Evolutionary conservation across 805 yeast species (phyloP).

Genomic region (Hagleromyces aurorensis): DNA sequence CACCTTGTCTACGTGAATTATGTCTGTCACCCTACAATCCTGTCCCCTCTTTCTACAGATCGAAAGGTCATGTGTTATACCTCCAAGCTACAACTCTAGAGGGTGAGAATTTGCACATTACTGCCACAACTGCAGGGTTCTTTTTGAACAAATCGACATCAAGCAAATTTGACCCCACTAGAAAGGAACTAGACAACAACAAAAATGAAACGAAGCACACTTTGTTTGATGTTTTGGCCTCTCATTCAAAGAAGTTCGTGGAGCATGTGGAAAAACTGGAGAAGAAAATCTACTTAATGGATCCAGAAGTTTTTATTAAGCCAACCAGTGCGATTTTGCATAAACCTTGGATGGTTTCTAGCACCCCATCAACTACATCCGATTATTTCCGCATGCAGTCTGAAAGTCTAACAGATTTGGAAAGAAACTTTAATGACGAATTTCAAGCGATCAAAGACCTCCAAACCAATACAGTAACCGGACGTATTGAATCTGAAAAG

Average conservation of each 20-base stretch:
- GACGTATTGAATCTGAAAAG: conserved; percentile 68
- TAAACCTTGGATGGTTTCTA: conserved; percentile 63
- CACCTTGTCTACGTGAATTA: conserved; percentile 47
- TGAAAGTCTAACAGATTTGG: conserved; percentile 23
- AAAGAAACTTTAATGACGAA: conserved; percentile 88
- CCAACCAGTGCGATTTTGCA: conserved; percentile 56
- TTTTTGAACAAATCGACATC: conserved; percentile 63
- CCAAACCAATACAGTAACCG: conserved; percentile 48
- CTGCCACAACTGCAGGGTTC: conserved; percentile 75
- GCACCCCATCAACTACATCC: conserved; percentile 32
- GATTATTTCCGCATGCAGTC: conserved; percentile 58
- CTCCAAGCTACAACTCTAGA: conserved; percentile 71
- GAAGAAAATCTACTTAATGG: conserved; percentile 34
- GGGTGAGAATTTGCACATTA: conserved; percentile 68
- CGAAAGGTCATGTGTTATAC: conserved; percentile 77
- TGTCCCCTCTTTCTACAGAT: conserved; percentile 52
- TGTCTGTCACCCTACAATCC: conserved; percentile 82
- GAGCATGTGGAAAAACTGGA: conserved; percentile 47
- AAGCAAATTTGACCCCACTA: conserved; percentile 60
- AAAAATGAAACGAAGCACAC: conserved; percentile 31
- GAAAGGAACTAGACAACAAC: conserved; percentile 24
- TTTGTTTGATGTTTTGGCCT: conserved; percentile 50
- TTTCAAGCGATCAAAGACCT: conserved; percentile 75
- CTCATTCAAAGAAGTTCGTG: conserved; percentile 57
- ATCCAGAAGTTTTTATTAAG: conserved; percentile 49